phyloP scores from a whole-genome alignment of 2,329 filamentous ascomycete genomes.

The Penicillium occitanis region DNA sequence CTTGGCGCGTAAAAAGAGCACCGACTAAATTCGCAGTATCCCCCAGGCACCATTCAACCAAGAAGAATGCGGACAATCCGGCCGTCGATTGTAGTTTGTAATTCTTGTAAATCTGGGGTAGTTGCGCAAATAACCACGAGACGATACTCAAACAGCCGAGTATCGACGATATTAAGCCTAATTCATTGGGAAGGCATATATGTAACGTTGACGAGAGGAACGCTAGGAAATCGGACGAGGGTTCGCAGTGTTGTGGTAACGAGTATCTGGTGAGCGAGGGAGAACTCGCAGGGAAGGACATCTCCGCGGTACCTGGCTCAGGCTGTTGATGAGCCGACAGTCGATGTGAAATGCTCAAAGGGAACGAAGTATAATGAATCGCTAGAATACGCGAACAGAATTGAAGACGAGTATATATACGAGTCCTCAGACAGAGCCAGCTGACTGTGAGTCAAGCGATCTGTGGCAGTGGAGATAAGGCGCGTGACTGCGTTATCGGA shows the following conservation, averaged over 20 bases:
- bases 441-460: constrained; percentile 10
- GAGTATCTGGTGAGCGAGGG: constrained; percentile 9
- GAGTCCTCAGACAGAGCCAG: background rate
- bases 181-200: constrained; percentile 62
- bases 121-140: constrained; percentile 68
- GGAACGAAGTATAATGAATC: background rate
- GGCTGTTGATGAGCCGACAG: too few species aligned
- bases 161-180: constrained; percentile 61
- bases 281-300: background rate
- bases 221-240: constrained; percentile 57
- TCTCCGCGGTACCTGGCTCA: constrained; percentile 1
- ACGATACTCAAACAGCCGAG: constrained; percentile 63
- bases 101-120: constrained; percentile 70
- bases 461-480: constrained; percentile 4
- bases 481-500: constrained; percentile 20
- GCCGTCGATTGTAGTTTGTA: constrained; percentile 63
- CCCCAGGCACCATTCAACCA: constrained; percentile 65
- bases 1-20: constrained; percentile 63
- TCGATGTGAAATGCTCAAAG: background rate
- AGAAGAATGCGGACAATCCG: constrained; percentile 64
- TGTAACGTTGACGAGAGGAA: constrained; percentile 60
- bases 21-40: constrained; percentile 64
- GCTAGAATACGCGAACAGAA: background rate
- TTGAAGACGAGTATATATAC: background rate
- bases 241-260: constrained; percentile 61